These are phyloP conservation scores for Neocallimastix lanati DNA, from an alignment of 192 early-diverging fungal genomes.

Conservation along the genomic window DNA sequence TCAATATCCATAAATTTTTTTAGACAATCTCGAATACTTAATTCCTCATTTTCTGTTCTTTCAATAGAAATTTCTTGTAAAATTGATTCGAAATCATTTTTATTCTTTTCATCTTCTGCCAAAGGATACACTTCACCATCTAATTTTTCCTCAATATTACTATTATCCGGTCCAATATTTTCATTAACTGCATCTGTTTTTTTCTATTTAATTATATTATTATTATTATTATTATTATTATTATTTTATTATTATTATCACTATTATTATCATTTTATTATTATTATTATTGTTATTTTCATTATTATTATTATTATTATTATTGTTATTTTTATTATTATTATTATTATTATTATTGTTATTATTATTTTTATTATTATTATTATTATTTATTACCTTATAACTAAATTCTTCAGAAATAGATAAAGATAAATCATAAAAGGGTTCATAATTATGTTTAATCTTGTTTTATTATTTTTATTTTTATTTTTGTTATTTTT, in stretches of 20 bases:
- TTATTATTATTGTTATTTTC: not conserved
- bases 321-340: too few relatives aligned
- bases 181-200: not conserved
- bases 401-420: conserved; percentile 2
- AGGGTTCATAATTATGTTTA: conserved; percentile 13
- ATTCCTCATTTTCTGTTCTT: not conserved
- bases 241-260: not conserved
- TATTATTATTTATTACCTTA: not conserved
- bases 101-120: not conserved
- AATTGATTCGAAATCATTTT: not conserved
- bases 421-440: conserved; percentile 5
- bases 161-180: conserved; percentile 5
- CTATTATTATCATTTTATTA: not conserved
- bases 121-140: not conserved
- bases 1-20: conserved; percentile 37
- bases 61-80: not conserved
- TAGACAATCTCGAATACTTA: conserved; percentile 18
- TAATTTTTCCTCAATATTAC: not conserved
- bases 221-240: not conserved
- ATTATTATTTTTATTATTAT: not conserved
- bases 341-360: not conserved
- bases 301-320: not conserved
- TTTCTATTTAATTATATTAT: not conserved
- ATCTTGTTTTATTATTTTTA: conserved; percentile 44
- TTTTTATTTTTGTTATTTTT: too few relatives aligned